phyloP scores from a whole-genome alignment of 768 basidiomycete genomes.

The Boletus rubescentipes region DNA sequence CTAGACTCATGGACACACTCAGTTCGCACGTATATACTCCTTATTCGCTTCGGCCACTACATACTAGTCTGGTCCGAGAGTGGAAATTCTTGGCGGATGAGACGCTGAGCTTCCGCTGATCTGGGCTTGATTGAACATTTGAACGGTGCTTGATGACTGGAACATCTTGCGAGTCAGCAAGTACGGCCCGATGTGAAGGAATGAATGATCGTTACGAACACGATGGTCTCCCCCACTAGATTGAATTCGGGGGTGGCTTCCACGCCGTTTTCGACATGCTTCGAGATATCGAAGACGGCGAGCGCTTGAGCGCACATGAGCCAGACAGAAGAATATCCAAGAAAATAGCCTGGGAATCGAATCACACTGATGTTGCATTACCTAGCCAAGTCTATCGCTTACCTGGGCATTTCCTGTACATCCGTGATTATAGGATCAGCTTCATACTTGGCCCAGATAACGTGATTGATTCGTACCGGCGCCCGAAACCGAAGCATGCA shows the following conservation, averaged over 20 bases:
- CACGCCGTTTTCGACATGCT: constrained; percentile 38
- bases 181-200: background rate
- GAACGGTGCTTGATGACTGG: constrained; percentile 14
- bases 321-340: constrained; percentile 29
- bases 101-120: background rate
- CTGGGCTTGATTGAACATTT: constrained; percentile 16
- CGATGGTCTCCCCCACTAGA: constrained; percentile 10
- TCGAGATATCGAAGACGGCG: constrained; percentile 44
- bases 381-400: background rate
- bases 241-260: constrained; percentile 47
- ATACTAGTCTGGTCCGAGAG: background rate
- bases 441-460: background rate
- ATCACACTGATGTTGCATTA: background rate
- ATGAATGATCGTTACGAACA: background rate
- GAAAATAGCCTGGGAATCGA: constrained; percentile 20
- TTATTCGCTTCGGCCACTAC: background rate
- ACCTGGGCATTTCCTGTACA: constrained; percentile 16
- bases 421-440: background rate
- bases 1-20: too few relatives aligned
- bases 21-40: background rate
- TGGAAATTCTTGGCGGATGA: background rate
- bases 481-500: constrained; percentile 18
- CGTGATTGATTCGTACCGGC: constrained; percentile 3
- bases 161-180: background rate
- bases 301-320: constrained; percentile 34